Percentiles rank a stretch among this genome's conserved stretches.
Conservation (phyloP, 2,329 filamentous ascomycete species). For the Pseudomassariella vexata region DNA sequence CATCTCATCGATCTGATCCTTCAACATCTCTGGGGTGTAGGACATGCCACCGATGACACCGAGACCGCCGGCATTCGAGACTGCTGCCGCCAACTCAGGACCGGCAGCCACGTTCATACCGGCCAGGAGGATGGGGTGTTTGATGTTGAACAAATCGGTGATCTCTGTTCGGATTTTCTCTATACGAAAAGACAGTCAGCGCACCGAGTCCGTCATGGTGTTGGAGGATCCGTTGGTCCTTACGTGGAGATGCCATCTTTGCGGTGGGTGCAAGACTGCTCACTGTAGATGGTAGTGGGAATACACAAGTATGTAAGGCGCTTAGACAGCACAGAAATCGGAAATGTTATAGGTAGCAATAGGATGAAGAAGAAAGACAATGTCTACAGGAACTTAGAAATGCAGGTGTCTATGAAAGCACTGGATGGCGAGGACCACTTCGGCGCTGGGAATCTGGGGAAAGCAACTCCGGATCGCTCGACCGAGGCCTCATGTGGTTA, state of each 20-base stretch:
- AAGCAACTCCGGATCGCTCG: too few relatives aligned
- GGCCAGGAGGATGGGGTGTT: slow-evolving; percentile 90
- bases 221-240: slow-evolving; percentile 2
- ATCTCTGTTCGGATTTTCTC: slow-evolving; percentile 85
- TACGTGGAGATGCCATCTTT: slow-evolving; percentile 23
- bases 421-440: too few relatives aligned
- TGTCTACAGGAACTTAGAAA: too few relatives aligned
- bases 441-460: slow-evolving; percentile 7
- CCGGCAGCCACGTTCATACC: slow-evolving; percentile 99
- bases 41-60: slow-evolving; percentile 94
- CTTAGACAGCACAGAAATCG: too few relatives aligned
- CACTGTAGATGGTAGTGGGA: too few relatives aligned
- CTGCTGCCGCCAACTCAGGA: slow-evolving; percentile 90
- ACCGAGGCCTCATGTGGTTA: slow-evolving; percentile 1
- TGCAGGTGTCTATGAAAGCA: too few relatives aligned
- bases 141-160: slow-evolving; percentile 96
- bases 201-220: too few relatives aligned
- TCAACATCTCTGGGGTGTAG: slow-evolving; percentile 96
- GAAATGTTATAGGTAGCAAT: too few relatives aligned
- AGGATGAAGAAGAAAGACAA: too few relatives aligned
- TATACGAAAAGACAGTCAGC: slow-evolving; percentile 30
- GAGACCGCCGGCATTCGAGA: slow-evolving; percentile 93
- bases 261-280: too few relatives aligned
- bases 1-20: slow-evolving; percentile 89
- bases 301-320: too few relatives aligned